These are phyloP conservation scores for Phalaenopsis hybrid DNA, from an alignment of 116 monocot species.

Conservation along the genomic window DNA sequence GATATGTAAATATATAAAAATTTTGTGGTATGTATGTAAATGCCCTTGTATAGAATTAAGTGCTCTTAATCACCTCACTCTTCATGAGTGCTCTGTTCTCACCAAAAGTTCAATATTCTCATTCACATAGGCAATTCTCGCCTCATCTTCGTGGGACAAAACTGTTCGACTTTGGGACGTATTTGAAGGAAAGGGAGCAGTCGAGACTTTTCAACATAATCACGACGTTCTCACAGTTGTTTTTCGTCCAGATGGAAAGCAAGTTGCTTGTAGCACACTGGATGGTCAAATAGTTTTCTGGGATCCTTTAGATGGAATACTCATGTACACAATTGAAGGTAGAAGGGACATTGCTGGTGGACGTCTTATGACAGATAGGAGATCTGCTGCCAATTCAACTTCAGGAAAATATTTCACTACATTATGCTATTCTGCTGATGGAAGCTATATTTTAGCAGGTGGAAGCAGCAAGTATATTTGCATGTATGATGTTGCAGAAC, in stretches of 20 bases:
- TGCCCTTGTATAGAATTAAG: background rate
- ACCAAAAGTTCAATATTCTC: background rate
- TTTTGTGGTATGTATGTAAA: no score
- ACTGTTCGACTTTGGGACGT: slow-evolving; percentile 94
- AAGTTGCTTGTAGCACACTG: slow-evolving; percentile 86
- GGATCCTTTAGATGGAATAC: slow-evolving; percentile 80
- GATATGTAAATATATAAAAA: no score
- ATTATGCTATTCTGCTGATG: slow-evolving; percentile 93
- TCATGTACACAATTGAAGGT: slow-evolving; percentile 95
- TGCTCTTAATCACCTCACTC: background rate
- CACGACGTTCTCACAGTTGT: slow-evolving; percentile 93
- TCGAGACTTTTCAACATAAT: slow-evolving; percentile 83
- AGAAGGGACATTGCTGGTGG: slow-evolving; percentile 91
- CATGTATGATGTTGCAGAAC: slow-evolving; percentile 96
- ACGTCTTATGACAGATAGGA: slow-evolving; percentile 89
- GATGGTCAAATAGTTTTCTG: slow-evolving; percentile 96
- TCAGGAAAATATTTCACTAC: slow-evolving; percentile 91
- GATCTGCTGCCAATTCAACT: slow-evolving; percentile 70
- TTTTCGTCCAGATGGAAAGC: slow-evolving; percentile 97
- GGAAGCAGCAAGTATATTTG: slow-evolving; percentile 95
- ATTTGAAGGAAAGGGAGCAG: slow-evolving; percentile 89
- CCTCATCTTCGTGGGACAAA: slow-evolving; percentile 99
- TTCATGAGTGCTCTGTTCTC: slow-evolving; percentile 1
- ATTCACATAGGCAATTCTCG: slow-evolving; percentile 52
- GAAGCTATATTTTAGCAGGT: slow-evolving; percentile 93